A percentile compares a stretch with the other conserved stretches of the same genome.
Conservation (phyloP, 305 asterid genomes). For the Fraxinus baroniana region DNA sequence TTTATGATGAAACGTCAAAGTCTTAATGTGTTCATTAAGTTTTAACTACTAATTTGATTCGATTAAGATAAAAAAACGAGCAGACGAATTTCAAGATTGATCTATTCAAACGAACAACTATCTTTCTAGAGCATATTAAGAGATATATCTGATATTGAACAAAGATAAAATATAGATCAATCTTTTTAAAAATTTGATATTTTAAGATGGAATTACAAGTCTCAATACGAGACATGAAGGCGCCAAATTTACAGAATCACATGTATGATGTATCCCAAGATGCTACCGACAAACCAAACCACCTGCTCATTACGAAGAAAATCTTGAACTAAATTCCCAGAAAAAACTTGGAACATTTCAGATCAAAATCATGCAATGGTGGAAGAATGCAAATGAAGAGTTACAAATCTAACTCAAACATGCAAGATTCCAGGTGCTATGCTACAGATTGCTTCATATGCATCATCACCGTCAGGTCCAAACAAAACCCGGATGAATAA, state of each 20-base stretch:
- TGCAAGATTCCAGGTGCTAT: constrained; percentile 67
- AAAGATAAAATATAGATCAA: not conserved
- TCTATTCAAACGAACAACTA: not conserved
- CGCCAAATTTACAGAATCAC: not conserved
- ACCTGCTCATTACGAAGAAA: not conserved
- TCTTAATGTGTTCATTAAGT: not conserved
- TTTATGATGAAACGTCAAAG: not conserved
- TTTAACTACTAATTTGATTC: not conserved
- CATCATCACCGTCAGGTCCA: constrained; percentile 39
- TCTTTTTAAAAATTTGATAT: not conserved
- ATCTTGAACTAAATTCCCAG: not conserved
- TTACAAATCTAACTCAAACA: constrained; percentile 45
- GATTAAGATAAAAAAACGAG: not conserved
- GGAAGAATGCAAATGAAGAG: not conserved
- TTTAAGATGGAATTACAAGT: no score
- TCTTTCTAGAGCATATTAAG: not conserved
- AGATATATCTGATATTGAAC: not conserved
- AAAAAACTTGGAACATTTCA: not conserved
- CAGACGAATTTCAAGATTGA: not conserved
- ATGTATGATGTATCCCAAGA: not conserved
- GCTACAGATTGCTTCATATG: constrained; percentile 68
- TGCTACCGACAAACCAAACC: not conserved
- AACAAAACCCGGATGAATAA: constrained; percentile 31
- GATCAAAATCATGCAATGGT: not conserved
- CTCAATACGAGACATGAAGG: not conserved